Conservation (phyloP, 1,284 basidiomycete genomes). For the Pyrrhoderma noxium region DNA sequence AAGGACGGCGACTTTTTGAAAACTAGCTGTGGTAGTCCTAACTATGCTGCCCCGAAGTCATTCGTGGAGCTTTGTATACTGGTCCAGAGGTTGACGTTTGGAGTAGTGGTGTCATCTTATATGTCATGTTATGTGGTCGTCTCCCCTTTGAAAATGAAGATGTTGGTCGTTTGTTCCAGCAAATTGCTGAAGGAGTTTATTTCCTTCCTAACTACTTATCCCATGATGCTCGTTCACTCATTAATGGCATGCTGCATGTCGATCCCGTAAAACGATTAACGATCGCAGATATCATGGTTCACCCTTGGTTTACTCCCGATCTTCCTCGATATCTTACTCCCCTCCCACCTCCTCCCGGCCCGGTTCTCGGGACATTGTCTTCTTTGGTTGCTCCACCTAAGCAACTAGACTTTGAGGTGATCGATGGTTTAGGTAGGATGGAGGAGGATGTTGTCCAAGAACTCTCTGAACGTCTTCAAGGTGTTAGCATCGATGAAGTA, state of each 20-base stretch:
- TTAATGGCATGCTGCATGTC: conserved; percentile 82
- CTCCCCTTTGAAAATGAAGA: conserved; percentile 95
- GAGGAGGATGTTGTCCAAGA: conserved; percentile 88
- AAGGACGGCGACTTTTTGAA: conserved; percentile 92
- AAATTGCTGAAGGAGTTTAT: conserved; percentile 90
- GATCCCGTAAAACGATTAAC: conserved; percentile 92
- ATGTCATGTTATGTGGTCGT: conserved; percentile 89
- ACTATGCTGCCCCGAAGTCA: conserved; percentile 95
- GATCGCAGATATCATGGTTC: conserved; percentile 80
- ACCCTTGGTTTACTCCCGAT: conserved; percentile 83
- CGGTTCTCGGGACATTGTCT: conserved; percentile 64
- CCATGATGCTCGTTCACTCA: conserved; percentile 68
- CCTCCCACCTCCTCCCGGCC: conserved; percentile 73
- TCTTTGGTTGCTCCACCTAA: conserved; percentile 61
- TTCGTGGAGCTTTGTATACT: conserved; percentile 86
- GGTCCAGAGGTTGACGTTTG: conserved; percentile 98
- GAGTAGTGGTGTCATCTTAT: conserved; percentile 93
- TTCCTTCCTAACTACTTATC: conserved; percentile 77
- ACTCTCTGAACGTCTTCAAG: conserved; percentile 66
- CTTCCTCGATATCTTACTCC: conserved; percentile 85
- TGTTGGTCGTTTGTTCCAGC: conserved; percentile 84
- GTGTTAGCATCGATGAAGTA: conserved; percentile 76
- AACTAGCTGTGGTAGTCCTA: conserved; percentile 92
- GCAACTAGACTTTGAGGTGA: conserved; percentile 65
- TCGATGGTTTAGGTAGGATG: conserved; percentile 80